Percentiles rank a stretch among this genome's conserved stretches.
Conservation (phyloP, 441 rosid species). For the Corymbia calophylla region DNA sequence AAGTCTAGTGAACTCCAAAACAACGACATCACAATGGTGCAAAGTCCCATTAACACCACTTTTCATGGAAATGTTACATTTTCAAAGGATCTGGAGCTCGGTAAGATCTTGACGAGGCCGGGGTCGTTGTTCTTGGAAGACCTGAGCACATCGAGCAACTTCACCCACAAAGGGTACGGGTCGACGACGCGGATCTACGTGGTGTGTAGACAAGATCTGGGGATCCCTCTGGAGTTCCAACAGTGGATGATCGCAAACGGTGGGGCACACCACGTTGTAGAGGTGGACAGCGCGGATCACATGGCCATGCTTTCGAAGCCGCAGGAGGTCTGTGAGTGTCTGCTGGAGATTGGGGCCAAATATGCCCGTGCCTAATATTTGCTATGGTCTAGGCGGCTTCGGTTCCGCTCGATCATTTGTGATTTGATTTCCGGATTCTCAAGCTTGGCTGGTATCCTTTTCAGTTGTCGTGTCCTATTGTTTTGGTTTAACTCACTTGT, state of each 20-base stretch:
- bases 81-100: conserved; percentile 42
- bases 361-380: not conserved
- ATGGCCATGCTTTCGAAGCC: conserved; percentile 52
- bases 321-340: conserved; percentile 16
- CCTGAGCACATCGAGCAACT: conserved; percentile 18
- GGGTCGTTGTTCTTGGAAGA: conserved; percentile 31
- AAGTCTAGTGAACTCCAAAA: too few species aligned
- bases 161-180: conserved; percentile 29
- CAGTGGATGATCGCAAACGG: conserved; percentile 39
- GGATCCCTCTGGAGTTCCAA: conserved; percentile 19
- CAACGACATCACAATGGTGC: too few species aligned
- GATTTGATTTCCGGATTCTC: too few species aligned
- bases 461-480: too few species aligned
- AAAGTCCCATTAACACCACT: too few species aligned
- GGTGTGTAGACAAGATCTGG: conserved; percentile 31
- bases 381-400: too few species aligned
- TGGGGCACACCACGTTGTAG: conserved; percentile 30
- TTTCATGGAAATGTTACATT: not conserved
- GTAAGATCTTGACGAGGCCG: conserved; percentile 29
- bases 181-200: conserved; percentile 26
- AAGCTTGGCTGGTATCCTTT: too few species aligned
- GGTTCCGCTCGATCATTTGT: too few species aligned
- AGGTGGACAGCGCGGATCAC: conserved; percentile 37
- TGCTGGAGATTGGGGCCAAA: conserved; percentile 19
- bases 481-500: too few species aligned